Percentiles rank a stretch among this genome's conserved stretches.
These are phyloP conservation scores for Ceratonia siliqua DNA, from an alignment of 306 rosid genomes.

Conservation along the genomic window DNA sequence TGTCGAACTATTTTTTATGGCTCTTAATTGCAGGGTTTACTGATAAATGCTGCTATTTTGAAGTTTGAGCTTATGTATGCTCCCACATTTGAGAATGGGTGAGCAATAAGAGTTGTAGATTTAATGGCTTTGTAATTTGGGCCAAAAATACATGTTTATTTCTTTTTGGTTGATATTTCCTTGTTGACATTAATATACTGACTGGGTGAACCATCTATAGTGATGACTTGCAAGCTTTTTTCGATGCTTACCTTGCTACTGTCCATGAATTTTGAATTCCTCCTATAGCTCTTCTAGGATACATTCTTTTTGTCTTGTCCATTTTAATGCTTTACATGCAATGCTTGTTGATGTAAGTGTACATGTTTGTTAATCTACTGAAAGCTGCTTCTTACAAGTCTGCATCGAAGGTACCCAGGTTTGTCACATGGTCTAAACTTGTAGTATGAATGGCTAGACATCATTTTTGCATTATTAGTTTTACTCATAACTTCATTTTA, in stretches of 20 bases:
- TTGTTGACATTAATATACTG: slow-evolving; percentile 42
- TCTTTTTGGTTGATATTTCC: slow-evolving; percentile 18
- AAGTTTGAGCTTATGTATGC: slow-evolving; percentile 94
- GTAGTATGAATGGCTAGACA: slow-evolving; percentile 21
- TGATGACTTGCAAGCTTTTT: slow-evolving; percentile 55
- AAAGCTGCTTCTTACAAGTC: slow-evolving; percentile 48
- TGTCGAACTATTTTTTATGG: no score
- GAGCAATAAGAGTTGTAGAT: slow-evolving; percentile 34
- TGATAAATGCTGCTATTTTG: slow-evolving; percentile 70
- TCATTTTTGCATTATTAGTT: slow-evolving; percentile 18
- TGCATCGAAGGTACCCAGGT: slow-evolving; percentile 65
- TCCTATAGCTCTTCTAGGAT: slow-evolving; percentile 80
- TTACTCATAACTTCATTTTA: slow-evolving; percentile 18
- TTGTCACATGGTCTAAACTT: slow-evolving; percentile 43
- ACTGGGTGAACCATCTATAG: slow-evolving; percentile 47
- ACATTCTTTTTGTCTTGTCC: slow-evolving; percentile 87
- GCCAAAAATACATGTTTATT: slow-evolving; percentile 13
- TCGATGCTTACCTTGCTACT: slow-evolving; percentile 64
- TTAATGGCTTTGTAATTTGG: slow-evolving; percentile 13
- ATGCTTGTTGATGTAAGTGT: slow-evolving; percentile 81
- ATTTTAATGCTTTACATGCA: slow-evolving; percentile 81
- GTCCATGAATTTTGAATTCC: slow-evolving; percentile 88
- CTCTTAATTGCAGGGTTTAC: slow-evolving; percentile 60
- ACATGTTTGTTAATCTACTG: slow-evolving; percentile 66
- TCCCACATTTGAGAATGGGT: slow-evolving; percentile 64